phyloP scores from a whole-genome alignment of 768 basidiomycete species.

The Mycena olivaceomarginata region DNA sequence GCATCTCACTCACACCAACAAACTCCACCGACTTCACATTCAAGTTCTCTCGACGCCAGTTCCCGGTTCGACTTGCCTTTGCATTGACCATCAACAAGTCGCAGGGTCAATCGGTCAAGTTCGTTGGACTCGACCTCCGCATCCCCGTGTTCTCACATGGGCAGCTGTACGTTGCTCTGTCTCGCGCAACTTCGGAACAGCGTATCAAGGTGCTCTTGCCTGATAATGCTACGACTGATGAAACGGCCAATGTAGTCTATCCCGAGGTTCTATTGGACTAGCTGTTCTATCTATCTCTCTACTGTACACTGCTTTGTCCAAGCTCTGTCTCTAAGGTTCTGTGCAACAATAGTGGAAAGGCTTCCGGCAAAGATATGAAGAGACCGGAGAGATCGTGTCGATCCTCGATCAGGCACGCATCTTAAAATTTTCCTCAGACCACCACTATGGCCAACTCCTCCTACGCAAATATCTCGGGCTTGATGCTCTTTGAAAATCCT shows the following conservation, averaged over 20 bases:
- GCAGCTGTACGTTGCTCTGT: conserved; percentile 2
- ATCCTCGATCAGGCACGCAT: background rate
- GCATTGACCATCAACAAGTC: no score
- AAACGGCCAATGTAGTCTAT: background rate
- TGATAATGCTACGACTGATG: background rate
- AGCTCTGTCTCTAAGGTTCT: no score
- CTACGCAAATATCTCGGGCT: background rate
- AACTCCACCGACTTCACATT: no score
- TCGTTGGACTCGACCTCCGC: background rate
- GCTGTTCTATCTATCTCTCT: background rate
- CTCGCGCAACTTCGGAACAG: background rate
- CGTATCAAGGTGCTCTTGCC: background rate
- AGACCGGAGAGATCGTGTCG: no score
- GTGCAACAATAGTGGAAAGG: no score
- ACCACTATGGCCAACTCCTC: background rate
- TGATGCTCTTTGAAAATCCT: background rate
- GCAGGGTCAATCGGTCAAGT: background rate
- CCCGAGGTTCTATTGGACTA: conserved; percentile 1
- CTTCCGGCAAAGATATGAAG: no score
- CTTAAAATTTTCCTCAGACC: background rate
- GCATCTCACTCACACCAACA: background rate
- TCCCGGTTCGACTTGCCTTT: no score
- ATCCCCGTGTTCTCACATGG: background rate
- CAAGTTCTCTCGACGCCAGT: no score
- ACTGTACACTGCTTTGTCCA: no score